Percentiles rank a stretch among this genome's conserved stretches.
Evolutionary conservation across 1,139 yeast genomes (phyloP).

Genomic region (Pichia sp.): DNA sequence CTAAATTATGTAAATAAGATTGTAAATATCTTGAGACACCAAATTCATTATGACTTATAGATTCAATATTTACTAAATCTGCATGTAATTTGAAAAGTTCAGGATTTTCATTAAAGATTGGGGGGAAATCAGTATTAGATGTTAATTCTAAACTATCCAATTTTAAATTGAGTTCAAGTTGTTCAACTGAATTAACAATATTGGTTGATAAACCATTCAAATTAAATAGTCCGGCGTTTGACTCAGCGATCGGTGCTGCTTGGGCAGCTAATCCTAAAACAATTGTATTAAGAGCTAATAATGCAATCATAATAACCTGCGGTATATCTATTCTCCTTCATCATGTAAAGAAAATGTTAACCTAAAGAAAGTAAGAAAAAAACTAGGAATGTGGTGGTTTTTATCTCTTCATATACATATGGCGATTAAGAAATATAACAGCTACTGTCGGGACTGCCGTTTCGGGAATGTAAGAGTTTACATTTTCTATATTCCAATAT

Average conservation of each 20-base stretch:
- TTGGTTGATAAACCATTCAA: background rate
- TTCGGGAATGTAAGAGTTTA: no score
- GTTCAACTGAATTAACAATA: constrained; percentile 1
- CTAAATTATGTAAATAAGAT: constrained; percentile 14
- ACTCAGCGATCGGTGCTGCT: constrained; percentile 2
- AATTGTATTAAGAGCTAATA: background rate
- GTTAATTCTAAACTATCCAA: no score
- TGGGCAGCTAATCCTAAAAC: background rate
- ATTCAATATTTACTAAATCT: constrained; percentile 21
- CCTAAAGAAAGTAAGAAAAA: no score
- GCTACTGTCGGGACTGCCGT: no score
- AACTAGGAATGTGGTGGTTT: no score
- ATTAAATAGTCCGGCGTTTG: background rate
- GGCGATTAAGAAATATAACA: no score
- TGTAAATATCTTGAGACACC: constrained; percentile 20
- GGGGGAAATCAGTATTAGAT: background rate
- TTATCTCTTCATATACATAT: no score
- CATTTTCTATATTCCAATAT: no score
- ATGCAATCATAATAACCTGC: background rate
- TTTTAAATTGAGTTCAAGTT: background rate
- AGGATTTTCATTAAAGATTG: constrained; percentile 13
- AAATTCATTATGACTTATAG: constrained; percentile 25
- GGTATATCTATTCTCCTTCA: no score
- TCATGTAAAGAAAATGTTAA: no score
- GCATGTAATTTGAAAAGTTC: constrained; percentile 25